Base-by-base conservation (phyloP, 164 flowering plant species). In the Stephania yunnanensis region DNA sequence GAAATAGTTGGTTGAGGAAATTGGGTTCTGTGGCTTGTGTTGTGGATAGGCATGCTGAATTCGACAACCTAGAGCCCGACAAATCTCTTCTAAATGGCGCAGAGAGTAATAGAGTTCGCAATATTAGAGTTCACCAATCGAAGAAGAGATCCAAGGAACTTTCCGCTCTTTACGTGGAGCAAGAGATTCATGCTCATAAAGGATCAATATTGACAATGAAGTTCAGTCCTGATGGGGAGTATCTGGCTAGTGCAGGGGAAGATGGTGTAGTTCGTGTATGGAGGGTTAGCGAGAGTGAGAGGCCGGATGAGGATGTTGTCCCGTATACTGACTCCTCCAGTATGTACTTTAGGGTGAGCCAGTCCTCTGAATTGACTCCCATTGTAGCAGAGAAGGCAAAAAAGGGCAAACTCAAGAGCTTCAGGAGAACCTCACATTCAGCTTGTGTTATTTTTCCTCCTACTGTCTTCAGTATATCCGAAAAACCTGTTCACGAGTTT, bases 191-290 rank as follows among this genome's bases (percentile, higher is more conserved):
- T 6, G 98, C 94, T 25, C 98, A 94, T 66, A 71, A 85, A 46
- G 95, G 98, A 55, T 83, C 88, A 7, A 91, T 94, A 17, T 82
- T 77, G 80, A 80, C 92, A 0, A 88, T 94, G 95, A 94, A 89
- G 81, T 94, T 94, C 81, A 91, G 95, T 79, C 87, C 67, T 31
- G 92, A 91, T 75, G 97, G 98, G 15, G 78, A 73, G 25, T 85
- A 84, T 79, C 78, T 94, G 77, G 98, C 98, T 3, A 94, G 86
- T 76, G 97, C 83, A 53, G 98, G 97, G 11, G 89, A 88, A 81
- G 98, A 94, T 76, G 86, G 90, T 3, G 66, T 87, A 71, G 91
- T 94, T 55, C 87, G 94, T 13, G 83, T 94, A 0, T 94, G 98
- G 98, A 76, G 84, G 80, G 89, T 94, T 50, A 64, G 82, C 29